Evolutionary conservation across 1,284 basidiomycete species (phyloP).

Genomic region (Dichomitus squalens): DNA sequence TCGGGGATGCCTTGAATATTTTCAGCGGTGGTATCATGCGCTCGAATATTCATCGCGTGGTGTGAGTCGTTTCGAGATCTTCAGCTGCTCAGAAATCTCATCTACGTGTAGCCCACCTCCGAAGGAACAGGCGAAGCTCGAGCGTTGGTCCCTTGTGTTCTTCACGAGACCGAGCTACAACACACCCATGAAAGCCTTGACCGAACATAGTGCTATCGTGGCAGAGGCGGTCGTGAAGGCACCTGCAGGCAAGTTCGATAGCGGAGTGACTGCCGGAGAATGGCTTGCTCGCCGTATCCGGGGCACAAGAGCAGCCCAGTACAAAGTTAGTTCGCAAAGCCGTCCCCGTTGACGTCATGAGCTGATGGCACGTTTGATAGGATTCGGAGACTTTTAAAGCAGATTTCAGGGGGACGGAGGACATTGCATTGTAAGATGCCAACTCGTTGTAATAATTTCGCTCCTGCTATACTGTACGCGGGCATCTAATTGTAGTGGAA

Average conservation of each 20-base stretch:
- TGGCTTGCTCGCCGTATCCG: conserved; percentile 16
- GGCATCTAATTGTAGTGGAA: too few species aligned
- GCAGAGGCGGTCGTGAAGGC: neutral
- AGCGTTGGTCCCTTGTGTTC: conserved; percentile 40
- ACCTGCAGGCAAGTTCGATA: neutral
- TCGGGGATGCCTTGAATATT: conserved; percentile 42
- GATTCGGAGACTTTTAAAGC: neutral
- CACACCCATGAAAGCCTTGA: conserved; percentile 26
- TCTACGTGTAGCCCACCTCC: conserved; percentile 32
- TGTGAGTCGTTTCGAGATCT: conserved; percentile 27
- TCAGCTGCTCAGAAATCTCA: too few species aligned
- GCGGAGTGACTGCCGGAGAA: conserved; percentile 1
- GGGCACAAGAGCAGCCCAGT: neutral
- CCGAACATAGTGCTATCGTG: conserved; percentile 13
- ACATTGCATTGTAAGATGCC: neutral
- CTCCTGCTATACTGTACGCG: too few species aligned
- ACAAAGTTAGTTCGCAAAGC: neutral
- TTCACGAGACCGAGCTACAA: conserved; percentile 38
- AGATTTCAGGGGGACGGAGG: neutral
- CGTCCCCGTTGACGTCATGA: neutral
- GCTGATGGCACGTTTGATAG: neutral
- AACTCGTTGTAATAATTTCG: too few species aligned
- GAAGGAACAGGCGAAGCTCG: conserved; percentile 31
- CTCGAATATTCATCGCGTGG: conserved; percentile 39
- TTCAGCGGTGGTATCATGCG: conserved; percentile 41